Evolutionary conservation across 106 monocot species (phyloP), one percentile per base, ranked within the genome.

Genomic region (Dioscorea alata): DNA sequence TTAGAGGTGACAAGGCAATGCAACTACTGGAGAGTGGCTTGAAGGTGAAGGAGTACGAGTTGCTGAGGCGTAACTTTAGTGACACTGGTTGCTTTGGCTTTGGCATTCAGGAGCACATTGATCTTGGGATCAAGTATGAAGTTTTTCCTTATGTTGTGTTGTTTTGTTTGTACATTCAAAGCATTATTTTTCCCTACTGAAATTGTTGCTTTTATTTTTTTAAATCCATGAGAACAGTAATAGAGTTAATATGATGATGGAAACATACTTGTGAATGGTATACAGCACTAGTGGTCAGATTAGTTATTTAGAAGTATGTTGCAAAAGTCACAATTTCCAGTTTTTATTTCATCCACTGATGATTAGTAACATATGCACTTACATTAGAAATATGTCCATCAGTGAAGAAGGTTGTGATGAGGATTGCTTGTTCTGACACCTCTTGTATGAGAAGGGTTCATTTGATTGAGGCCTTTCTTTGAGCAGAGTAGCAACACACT

Each of bases 51-150:
- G 90, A 90, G 35, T 90, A 90, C 50, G 90, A 90, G 54, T 59
- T 86, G 67, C 57, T 90, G 21, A 80, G 85, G 49, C 82, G 80
- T 75, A 90, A 90, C 52, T 90, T 90, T 62, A 90, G 86, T 71
- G 90, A 90, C 35, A 86, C 80, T 42, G 90, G 86, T 21, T 90
- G 90, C 33, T 90, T 90, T 78, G 90, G 90, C 14, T 90, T 90
- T 80, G 90, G 90, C 14, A 90, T 90, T 53, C 86, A 90, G 69
- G 86, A 90, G 73, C 90, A 86, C 50, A 90, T 90, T 68, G 90
- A 90, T 76, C 78, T 90, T 13, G 90, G 90, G 24, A 86, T 90
- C 80, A 90, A 90, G 90, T 90, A 83, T 63, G 82, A 20, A 4
- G 19, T 2, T 18, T 60, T 59, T 23, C 8, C 20, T 48, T 12